phyloP scores from a whole-genome alignment of 805 yeast species.

The Lachancea kluyveri region DNA sequence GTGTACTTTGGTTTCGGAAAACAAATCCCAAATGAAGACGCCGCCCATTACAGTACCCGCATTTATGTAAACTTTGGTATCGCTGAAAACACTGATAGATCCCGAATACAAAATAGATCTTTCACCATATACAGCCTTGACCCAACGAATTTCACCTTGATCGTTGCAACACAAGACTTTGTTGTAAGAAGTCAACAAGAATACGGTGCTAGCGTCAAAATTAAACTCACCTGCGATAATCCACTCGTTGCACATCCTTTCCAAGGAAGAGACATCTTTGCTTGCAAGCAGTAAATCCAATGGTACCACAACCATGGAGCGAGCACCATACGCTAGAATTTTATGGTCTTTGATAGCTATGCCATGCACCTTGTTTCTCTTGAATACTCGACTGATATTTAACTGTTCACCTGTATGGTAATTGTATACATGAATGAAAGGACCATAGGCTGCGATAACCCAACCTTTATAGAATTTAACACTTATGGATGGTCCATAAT shows the following conservation, averaged over 20 bases:
- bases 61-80: slow-evolving; percentile 47
- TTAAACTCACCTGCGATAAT: slow-evolving; percentile 55
- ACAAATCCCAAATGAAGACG: slow-evolving; percentile 68
- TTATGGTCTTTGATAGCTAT: slow-evolving; percentile 39
- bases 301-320: slow-evolving; percentile 49
- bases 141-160: slow-evolving; percentile 20
- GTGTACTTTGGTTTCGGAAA: slow-evolving; percentile 39
- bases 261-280: slow-evolving; percentile 24
- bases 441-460: slow-evolving; percentile 67
- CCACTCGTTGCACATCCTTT: slow-evolving; percentile 71
- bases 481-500: slow-evolving; percentile 67
- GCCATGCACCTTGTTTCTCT: slow-evolving; percentile 80
- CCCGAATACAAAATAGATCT: slow-evolving; percentile 88
- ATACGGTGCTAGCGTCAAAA: slow-evolving; percentile 33
- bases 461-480: slow-evolving; percentile 37
- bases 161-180: slow-evolving; percentile 32
- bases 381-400: slow-evolving; percentile 43
- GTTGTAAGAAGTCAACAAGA: slow-evolving; percentile 77
- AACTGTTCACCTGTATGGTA: slow-evolving; percentile 35
- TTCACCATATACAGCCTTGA: slow-evolving; percentile 47
- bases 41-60: slow-evolving; percentile 96
- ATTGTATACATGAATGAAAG: slow-evolving; percentile 50
- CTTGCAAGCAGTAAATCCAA: slow-evolving; percentile 26
- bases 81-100: slow-evolving; percentile 44
- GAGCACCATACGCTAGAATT: slow-evolving; percentile 59